Conservation (phyloP, 371 early-diverging fungal species). For the Circinella umbellata region DNA sequence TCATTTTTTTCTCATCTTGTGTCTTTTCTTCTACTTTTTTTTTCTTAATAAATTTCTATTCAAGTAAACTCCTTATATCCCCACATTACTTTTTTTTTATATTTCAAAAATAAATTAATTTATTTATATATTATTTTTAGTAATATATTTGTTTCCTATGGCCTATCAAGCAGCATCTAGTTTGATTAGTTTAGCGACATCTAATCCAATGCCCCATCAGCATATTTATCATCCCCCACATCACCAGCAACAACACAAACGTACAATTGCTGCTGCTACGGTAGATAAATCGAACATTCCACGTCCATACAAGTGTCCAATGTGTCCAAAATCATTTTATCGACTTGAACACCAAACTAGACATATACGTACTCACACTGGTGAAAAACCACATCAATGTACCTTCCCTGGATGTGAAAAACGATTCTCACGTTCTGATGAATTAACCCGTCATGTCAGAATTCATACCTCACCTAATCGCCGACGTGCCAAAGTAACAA, state of each 20-base stretch:
- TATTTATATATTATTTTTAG: too few species aligned
- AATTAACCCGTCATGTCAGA: slow-evolving; percentile 67
- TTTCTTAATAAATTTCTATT: neutral
- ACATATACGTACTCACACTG: slow-evolving; percentile 85
- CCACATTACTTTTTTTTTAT: slow-evolving; percentile 3
- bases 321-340: slow-evolving; percentile 69
- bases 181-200: neutral
- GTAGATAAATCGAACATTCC: slow-evolving; percentile 51
- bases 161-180: slow-evolving; percentile 35
- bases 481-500: slow-evolving; percentile 22
- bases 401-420: slow-evolving; percentile 73
- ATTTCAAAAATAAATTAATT: neutral
- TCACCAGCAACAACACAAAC: slow-evolving; percentile 23
- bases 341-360: slow-evolving; percentile 76
- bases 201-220: too few species aligned
- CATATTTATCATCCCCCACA: slow-evolving; percentile 6
- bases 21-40: slow-evolving; percentile 11
- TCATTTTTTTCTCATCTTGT: slow-evolving; percentile 4
- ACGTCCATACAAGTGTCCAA: slow-evolving; percentile 69
- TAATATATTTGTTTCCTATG: slow-evolving; percentile 1
- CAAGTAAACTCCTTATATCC: slow-evolving; percentile 6
- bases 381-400: slow-evolving; percentile 83
- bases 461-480: slow-evolving; percentile 61
- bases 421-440: slow-evolving; percentile 77
- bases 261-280: slow-evolving; percentile 30